These are phyloP conservation scores for Mucor lusitanicus DNA, from an alignment of 371 early-diverging fungal genomes.

Conservation along the genomic window DNA sequence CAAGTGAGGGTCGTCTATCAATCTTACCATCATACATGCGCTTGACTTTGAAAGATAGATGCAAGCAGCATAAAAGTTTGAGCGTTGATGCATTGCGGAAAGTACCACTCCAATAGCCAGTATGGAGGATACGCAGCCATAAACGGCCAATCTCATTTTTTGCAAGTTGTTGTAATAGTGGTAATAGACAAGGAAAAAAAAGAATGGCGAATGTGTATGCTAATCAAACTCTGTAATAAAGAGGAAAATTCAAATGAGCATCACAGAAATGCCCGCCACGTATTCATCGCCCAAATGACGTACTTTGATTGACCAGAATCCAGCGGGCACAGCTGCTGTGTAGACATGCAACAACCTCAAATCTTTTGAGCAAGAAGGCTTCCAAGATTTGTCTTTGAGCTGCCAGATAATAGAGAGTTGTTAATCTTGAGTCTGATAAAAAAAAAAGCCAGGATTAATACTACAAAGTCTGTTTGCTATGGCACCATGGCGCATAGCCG, in stretches of 20 bases:
- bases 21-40: constrained; percentile 80
- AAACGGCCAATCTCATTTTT: constrained; percentile 71
- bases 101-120: constrained; percentile 73
- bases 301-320: background rate
- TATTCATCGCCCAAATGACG: background rate
- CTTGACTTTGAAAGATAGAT: constrained; percentile 85
- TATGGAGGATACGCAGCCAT: constrained; percentile 71
- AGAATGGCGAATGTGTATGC: background rate
- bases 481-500: background rate
- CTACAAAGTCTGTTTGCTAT: too few relatives aligned
- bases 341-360: background rate
- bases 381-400: background rate
- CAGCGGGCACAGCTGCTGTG: background rate
- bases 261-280: constrained; percentile 1
- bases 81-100: constrained; percentile 73
- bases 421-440: too few relatives aligned
- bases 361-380: background rate
- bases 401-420: too few relatives aligned
- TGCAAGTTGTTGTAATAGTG: background rate
- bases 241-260: background rate
- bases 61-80: constrained; percentile 88
- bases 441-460: background rate
- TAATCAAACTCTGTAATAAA: background rate
- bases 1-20: background rate
- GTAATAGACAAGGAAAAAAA: background rate